Percentiles rank a stretch among this genome's conserved stretches.
Conservation (phyloP, 2,329 filamentous ascomycete genomes). For the Fusarium sp. region DNA sequence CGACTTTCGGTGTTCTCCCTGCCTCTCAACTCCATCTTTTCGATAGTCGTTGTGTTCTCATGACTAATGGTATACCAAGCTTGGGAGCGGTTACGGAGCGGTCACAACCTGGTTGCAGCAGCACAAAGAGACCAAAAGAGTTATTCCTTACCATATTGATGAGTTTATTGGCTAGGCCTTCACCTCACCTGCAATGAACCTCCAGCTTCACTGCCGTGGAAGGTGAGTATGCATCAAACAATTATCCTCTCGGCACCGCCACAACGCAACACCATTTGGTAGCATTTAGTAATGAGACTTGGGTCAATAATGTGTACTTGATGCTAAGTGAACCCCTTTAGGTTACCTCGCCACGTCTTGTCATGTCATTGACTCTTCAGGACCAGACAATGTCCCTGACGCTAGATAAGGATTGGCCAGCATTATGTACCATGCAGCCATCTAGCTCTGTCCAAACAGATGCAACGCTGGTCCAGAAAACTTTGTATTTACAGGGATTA, state of each 20-base stretch:
- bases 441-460: background rate
- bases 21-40: conserved; percentile 1
- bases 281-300: conserved; percentile 1
- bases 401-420: background rate
- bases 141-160: background rate
- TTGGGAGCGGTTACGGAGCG: background rate
- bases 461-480: conserved; percentile 5
- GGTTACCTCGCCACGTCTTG: conserved; percentile 10
- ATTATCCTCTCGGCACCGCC: conserved; percentile 6
- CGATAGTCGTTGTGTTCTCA: background rate
- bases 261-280: background rate
- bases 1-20: background rate
- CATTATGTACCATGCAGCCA: background rate
- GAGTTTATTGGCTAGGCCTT: conserved; percentile 2
- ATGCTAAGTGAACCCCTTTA: background rate
- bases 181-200: conserved; percentile 3
- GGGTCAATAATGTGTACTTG: background rate
- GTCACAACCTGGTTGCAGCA: background rate
- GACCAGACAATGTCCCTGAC: background rate
- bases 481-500: background rate
- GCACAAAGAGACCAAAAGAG: background rate
- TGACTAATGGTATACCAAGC: background rate
- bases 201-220: conserved; percentile 10
- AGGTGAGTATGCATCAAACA: conserved; percentile 18
- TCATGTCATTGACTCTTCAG: conserved; percentile 18